Evolutionary conservation across 1,284 basidiomycete species (phyloP).

Genomic region (Moniliella sp.): DNA sequence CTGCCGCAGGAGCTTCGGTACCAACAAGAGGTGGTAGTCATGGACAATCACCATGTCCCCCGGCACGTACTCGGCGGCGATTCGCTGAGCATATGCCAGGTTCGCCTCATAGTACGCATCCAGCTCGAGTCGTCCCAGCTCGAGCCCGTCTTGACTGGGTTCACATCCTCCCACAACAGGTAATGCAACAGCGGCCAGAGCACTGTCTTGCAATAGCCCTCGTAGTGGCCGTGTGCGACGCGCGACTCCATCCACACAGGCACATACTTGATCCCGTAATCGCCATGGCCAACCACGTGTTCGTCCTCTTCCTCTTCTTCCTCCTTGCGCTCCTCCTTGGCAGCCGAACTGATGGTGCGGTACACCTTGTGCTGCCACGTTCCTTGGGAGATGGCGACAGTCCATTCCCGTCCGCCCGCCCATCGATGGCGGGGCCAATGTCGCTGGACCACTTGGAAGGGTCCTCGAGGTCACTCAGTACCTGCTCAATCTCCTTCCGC

Average conservation of each 20-base stretch:
- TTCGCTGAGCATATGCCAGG: conserved; percentile 56
- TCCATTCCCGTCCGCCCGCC: conserved; percentile 39
- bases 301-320: conserved; percentile 3
- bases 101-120: conserved; percentile 69
- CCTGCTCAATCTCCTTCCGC: conserved; percentile 20
- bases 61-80: conserved; percentile 54
- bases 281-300: conserved; percentile 13
- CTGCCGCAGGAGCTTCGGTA: conserved; percentile 62
- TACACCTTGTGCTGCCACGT: conserved; percentile 18
- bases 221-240: conserved; percentile 71
- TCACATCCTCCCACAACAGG: conserved; percentile 78
- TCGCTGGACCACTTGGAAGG: conserved; percentile 13
- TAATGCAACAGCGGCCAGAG: conserved; percentile 98
- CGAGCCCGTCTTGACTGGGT: too few species aligned
- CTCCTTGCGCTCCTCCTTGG: conserved; percentile 8
- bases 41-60: conserved; percentile 53
- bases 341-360: conserved; percentile 16
- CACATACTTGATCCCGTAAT: conserved; percentile 43
- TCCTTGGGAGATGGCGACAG: conserved; percentile 17
- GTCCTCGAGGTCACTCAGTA: conserved; percentile 14
- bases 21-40: conserved; percentile 63
- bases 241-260: conserved; percentile 85
- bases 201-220: conserved; percentile 83
- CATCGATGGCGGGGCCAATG: conserved; percentile 39
- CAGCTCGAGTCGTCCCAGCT: conserved; percentile 39